Evolutionary conservation across 345 rosid genomes (phyloP).

Genomic region (Hevea brasiliensis): DNA sequence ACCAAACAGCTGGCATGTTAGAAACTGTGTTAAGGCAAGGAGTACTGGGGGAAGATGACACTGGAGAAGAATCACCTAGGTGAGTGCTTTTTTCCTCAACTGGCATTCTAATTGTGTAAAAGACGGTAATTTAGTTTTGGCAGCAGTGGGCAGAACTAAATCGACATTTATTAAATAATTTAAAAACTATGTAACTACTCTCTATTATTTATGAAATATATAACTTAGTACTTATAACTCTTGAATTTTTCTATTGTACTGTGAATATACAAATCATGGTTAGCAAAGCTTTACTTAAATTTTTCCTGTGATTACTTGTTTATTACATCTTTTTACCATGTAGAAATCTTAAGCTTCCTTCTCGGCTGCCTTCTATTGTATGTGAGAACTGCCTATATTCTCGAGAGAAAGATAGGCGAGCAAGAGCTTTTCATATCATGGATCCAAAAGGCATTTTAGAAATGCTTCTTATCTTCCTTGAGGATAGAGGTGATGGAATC

Average conservation of each 20-base stretch:
- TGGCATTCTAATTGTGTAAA: not conserved
- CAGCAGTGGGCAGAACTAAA: not conserved
- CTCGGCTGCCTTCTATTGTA: slow-evolving; percentile 69
- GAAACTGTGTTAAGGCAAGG: slow-evolving; percentile 84
- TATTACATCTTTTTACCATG: slow-evolving; percentile 7
- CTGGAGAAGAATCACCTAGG: slow-evolving; percentile 93
- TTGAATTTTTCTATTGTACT: not conserved
- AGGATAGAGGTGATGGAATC: slow-evolving; percentile 54
- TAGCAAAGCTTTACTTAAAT: not conserved
- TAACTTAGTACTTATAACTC: no score
- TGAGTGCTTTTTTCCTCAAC: slow-evolving; percentile 28
- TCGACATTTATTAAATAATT: not conserved
- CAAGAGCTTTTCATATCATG: slow-evolving; percentile 86
- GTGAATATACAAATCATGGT: not conserved
- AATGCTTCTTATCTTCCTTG: slow-evolving; percentile 83
- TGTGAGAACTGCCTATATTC: slow-evolving; percentile 90
- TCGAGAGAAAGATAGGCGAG: slow-evolving; percentile 60
- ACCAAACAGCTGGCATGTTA: slow-evolving; percentile 90
- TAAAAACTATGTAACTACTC: no score
- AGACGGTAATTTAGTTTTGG: not conserved
- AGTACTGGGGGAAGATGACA: slow-evolving; percentile 93
- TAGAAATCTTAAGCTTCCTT: slow-evolving; percentile 88
- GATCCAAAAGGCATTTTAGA: slow-evolving; percentile 79
- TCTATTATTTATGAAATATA: no score
- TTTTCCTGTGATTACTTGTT: not conserved